Base-by-base conservation (phyloP, 805 yeast species). In the Metschnikowia gelsemii region DNA sequence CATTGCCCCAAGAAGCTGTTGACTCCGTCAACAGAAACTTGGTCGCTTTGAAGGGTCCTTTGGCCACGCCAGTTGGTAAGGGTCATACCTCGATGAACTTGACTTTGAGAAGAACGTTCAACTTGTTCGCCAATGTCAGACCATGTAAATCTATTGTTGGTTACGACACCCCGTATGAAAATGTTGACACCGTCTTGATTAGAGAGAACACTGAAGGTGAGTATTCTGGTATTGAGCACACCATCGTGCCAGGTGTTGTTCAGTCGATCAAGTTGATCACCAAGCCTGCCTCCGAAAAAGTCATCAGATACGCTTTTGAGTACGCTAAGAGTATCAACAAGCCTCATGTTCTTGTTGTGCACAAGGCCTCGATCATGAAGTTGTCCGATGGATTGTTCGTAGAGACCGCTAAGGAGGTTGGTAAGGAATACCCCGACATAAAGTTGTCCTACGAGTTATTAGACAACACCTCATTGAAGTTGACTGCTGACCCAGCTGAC, bases 191-290 rank as follows among this genome's bases (percentile, higher is more conserved):
- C 51, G 96, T 91, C 26, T 76, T 93, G 59, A 90, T 93, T 68
- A 89, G 99, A 80, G 99, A 93, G 76, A 93, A 93, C 82, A 91
- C 99, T 53, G 98, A 93, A 72, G 99, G 99, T 77, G 99, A 91
- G 74, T 91, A 91, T 76, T 90, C 97, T 23, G 99, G 99, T 73
- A 90, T 93, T 58, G 99, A 93, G 78, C 99, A 93, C 76, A 85
- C 88, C 51, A 89, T 93, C 52, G 95, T 89, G 43, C 97, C 97
- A 52, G 99, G 99, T 63, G 98, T 93, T 42, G 97, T 93, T 40
- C 98, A 93, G 76, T 87, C 96, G 50, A 91, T 91, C 73, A 93
- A 93, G 75, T 80, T 93, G 68, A 93, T 93, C 76, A 93, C 99
- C 62, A 84, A 84, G 64, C 89, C 87, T 44, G 98, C 98, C 44